Base-by-base conservation (phyloP, 2,329 filamentous ascomycete genomes). In the Cytospora paraplurivora region DNA sequence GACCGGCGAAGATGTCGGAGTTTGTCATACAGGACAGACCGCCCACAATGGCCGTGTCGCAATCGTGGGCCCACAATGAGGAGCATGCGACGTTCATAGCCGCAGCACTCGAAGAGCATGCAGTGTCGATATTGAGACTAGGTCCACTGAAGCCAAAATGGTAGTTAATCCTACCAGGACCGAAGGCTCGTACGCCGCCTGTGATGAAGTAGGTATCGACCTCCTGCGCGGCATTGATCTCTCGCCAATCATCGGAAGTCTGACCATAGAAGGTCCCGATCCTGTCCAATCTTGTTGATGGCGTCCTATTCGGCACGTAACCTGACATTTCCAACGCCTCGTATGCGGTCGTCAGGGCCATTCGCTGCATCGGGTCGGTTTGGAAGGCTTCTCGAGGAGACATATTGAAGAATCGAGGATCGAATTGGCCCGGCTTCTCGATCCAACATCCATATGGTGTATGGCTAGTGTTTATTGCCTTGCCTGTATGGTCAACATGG, bases 361-460 rank as follows among this genome's bases (percentile, higher is more conserved):
- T 81, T 69, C 91, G 84, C 73, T 92, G 90, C 84, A 92, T 92
- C 0, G 91, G 91, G 72, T 94, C 91, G 1, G 89, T 92, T 72
- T 93, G 89, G 58, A 86, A 85, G 34, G 91, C 91, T 76, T 94
- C 90, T 69, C 89, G 85, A 7, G 90, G 90, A 41, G 90, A 93
- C 88, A 94, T 93, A 76, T 92, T 92, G 83, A 94, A 94, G 77
- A 94, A 93, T 1, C 88, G 82, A n/a, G 89, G 88, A 70, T 94
- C 91, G 71, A 94, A 94, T 55, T 89, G 80, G 62, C 89, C 89
- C 0, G 90, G 90, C 66, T 92, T 84, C 66, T 92, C 86, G 68
- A 92, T 83, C 78, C 79, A 93, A 77, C 89, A 91, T 17, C 90
- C 90, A 69, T 87, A 92, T 3, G 88, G 88, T 1, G 89, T 92